A percentile compares a stretch with the other conserved stretches of the same genome.
Conservation (phyloP, 2,329 filamentous ascomycete species). For the Calonectria fujianensis region DNA sequence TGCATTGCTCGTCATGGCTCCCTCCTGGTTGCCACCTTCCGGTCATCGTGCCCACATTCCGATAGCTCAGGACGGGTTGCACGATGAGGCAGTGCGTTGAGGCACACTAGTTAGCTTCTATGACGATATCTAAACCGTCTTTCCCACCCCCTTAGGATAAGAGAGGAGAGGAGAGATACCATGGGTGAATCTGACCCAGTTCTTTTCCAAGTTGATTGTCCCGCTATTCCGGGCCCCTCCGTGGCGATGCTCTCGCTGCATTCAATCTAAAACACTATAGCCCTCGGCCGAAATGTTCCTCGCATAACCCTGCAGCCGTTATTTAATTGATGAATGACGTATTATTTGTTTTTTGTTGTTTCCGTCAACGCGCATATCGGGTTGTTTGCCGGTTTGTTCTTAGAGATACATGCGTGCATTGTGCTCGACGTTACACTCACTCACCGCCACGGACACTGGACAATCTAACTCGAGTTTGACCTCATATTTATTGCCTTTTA, state of each 20-base stretch:
- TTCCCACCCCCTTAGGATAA: neutral
- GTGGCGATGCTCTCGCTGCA: neutral
- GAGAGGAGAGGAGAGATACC: too few relatives aligned
- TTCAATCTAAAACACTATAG: constrained; percentile 18
- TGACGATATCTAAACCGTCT: neutral
- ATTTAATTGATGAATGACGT: neutral
- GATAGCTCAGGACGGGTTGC: neutral
- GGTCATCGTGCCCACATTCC: neutral
- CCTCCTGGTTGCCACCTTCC: neutral
- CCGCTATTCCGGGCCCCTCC: neutral
- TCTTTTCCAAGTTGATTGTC: neutral
- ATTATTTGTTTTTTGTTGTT: constrained; percentile 1
- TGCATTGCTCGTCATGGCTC: neutral
- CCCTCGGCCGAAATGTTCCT: constrained; percentile 3
- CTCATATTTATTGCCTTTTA: neutral
- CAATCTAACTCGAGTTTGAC: neutral
- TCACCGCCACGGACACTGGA: neutral
- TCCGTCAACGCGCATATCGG: neutral
- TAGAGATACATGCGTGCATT: too few relatives aligned
- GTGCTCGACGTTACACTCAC: neutral
- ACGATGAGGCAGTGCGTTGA: neutral
- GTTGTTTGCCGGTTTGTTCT: neutral
- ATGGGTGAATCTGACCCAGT: neutral
- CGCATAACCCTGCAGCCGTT: constrained; percentile 5
- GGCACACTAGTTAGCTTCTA: neutral